phyloP scores from a whole-genome alignment of 2,329 filamentous ascomycete species.

The Aplosporella prunicola region DNA sequence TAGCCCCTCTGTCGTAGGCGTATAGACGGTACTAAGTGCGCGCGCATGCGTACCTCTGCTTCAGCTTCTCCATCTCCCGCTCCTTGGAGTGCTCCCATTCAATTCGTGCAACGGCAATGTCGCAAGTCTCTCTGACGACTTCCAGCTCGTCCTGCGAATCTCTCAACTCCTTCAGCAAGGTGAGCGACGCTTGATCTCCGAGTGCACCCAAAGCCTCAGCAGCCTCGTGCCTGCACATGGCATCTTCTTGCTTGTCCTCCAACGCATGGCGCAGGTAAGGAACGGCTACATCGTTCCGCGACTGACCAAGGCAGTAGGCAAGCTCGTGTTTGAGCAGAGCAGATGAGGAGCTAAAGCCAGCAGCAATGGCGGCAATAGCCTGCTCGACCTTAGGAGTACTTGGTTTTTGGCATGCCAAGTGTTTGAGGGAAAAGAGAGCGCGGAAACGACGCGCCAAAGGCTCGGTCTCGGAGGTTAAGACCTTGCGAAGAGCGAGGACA shows the following conservation, averaged over 20 bases:
- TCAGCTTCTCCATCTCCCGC: conserved; percentile 65
- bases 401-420: conserved; percentile 63
- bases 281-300: conserved; percentile 64
- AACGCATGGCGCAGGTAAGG: conserved; percentile 65
- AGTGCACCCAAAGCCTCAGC: conserved; percentile 89
- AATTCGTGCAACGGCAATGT: conserved; percentile 90
- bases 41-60: conserved; percentile 56
- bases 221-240: conserved; percentile 94
- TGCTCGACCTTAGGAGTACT: conserved; percentile 49
- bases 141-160: conserved; percentile 68
- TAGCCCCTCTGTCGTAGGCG: not conserved
- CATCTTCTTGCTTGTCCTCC: conserved; percentile 69
- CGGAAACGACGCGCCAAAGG: conserved; percentile 86
- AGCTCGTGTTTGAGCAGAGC: conserved; percentile 93
- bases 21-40: not conserved
- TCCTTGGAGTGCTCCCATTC: conserved; percentile 67
- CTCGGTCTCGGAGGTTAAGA: conserved; percentile 68
- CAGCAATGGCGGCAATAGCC: conserved; percentile 73
- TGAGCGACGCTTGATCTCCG: conserved; percentile 63
- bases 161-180: conserved; percentile 61
- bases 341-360: conserved; percentile 73
- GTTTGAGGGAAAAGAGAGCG: conserved; percentile 94
- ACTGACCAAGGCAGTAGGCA: conserved; percentile 93
- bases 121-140: conserved; percentile 88
- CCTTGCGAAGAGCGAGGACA: conserved; percentile 58